Percentiles rank a stretch among this genome's conserved stretches.
phyloP scores from a whole-genome alignment of 306 rosid genomes.

The Leucaena leucocephala region DNA sequence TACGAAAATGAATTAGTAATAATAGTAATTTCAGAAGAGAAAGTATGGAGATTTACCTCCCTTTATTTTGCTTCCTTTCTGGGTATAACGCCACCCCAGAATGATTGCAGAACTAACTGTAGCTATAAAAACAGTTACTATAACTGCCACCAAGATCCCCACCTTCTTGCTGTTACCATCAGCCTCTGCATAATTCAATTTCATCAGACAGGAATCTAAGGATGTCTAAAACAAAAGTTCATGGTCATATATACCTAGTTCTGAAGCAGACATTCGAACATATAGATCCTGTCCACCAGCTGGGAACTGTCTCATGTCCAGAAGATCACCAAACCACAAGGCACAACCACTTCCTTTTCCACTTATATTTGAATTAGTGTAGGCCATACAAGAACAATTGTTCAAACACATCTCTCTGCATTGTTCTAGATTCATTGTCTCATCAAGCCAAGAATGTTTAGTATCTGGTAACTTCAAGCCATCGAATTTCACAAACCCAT shows the following conservation, averaged over 20 bases:
- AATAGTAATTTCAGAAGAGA: neutral
- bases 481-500: slow-evolving; percentile 44
- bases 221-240: neutral
- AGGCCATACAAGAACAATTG: slow-evolving; percentile 67
- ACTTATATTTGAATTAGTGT: slow-evolving; percentile 57
- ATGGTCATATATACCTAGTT: slow-evolving; percentile 54
- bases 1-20: neutral
- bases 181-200: slow-evolving; percentile 26
- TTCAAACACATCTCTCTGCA: slow-evolving; percentile 41
- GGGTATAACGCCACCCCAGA: slow-evolving; percentile 32
- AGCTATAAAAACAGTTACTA: slow-evolving; percentile 27
- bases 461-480: slow-evolving; percentile 68
- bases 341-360: slow-evolving; percentile 72
- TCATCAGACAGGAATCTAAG: slow-evolving; percentile 27
- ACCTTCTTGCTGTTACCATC: slow-evolving; percentile 37
- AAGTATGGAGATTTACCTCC: slow-evolving; percentile 33
- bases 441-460: slow-evolving; percentile 52
- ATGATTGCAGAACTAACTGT: slow-evolving; percentile 23
- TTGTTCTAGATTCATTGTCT: slow-evolving; percentile 39
- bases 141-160: slow-evolving; percentile 27
- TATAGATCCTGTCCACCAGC: slow-evolving; percentile 67
- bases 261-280: slow-evolving; percentile 62
- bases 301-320: slow-evolving; percentile 50
- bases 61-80: slow-evolving; percentile 21
- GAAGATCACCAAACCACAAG: slow-evolving; percentile 69